A percentile compares a stretch with the other conserved stretches of the same genome.
phyloP scores from a whole-genome alignment of 305 asterid species.

The Fraxinus sp. region DNA sequence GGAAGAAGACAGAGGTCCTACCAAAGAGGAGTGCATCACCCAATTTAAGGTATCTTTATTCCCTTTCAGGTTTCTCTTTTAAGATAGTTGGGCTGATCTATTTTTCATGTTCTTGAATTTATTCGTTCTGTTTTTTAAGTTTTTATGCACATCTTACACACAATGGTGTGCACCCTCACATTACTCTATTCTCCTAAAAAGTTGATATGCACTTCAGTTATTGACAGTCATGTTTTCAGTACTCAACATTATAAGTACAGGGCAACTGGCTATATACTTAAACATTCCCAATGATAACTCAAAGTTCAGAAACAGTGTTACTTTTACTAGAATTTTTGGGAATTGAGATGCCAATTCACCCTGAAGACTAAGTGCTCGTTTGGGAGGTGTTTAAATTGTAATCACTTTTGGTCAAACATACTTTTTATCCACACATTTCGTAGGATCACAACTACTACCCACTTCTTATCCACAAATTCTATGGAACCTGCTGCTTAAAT shows the following conservation, averaged over 20 bases:
- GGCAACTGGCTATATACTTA: not conserved
- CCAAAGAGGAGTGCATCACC: conserved; percentile 74
- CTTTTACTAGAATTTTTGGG: not conserved
- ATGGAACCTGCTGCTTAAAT: not conserved
- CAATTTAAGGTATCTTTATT: conserved; percentile 72
- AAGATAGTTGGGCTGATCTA: not conserved
- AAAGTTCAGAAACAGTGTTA: not conserved
- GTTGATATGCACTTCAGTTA: conserved; percentile 3
- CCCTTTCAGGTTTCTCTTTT: not conserved
- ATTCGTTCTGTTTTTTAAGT: conserved; percentile 10
- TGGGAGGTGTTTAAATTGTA: not conserved
- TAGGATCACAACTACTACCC: not conserved
- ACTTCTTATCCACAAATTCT: not conserved
- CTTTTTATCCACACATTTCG: not conserved
- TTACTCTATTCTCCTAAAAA: not conserved
- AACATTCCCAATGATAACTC: conserved; percentile 7
- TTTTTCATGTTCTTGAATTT: conserved; percentile 8
- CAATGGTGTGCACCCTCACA: not conserved
- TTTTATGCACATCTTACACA: not conserved
- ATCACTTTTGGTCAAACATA: not conserved
- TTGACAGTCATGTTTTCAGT: conserved; percentile 3
- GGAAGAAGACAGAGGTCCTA: conserved; percentile 82
- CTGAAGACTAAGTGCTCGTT: not conserved
- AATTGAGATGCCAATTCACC: not conserved
- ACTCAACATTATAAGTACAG: not conserved